Percentiles rank a stretch among this genome's conserved stretches.
These are phyloP conservation scores for Ophiostoma angusticollis DNA, from an alignment of 2,329 filamentous ascomycete genomes.

Conservation along the genomic window DNA sequence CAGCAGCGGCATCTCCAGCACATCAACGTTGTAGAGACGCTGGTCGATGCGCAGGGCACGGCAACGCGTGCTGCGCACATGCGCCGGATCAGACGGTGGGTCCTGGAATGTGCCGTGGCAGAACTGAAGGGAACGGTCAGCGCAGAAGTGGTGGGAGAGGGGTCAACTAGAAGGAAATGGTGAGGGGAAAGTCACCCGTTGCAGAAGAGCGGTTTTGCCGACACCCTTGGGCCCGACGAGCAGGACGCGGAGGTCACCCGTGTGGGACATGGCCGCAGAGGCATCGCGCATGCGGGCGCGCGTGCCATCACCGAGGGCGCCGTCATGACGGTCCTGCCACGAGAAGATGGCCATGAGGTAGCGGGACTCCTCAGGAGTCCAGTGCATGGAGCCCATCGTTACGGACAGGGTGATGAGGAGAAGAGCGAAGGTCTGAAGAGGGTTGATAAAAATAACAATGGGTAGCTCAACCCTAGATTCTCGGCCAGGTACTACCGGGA, in stretches of 20 bases:
- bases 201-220: slow-evolving; percentile 29
- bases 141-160: background rate
- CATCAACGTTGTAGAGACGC: slow-evolving; percentile 23
- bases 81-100: slow-evolving; percentile 16
- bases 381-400: slow-evolving; percentile 22
- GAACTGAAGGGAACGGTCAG: slow-evolving; percentile 19
- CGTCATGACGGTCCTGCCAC: slow-evolving; percentile 24
- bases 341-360: slow-evolving; percentile 28
- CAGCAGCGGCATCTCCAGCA: slow-evolving; percentile 25
- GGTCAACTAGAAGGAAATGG: background rate
- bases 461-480: no score
- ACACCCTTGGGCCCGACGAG: slow-evolving; percentile 26
- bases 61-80: slow-evolving; percentile 22
- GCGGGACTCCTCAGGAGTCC: slow-evolving; percentile 27
- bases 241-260: slow-evolving; percentile 26
- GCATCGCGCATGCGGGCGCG: slow-evolving; percentile 5
- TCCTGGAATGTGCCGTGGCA: slow-evolving; percentile 19
- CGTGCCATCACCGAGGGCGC: slow-evolving; percentile 8
- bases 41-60: slow-evolving; percentile 22
- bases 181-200: slow-evolving; percentile 20
- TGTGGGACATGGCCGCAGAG: slow-evolving; percentile 14
- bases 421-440: background rate
- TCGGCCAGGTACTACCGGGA: no score
- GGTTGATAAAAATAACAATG: no score
- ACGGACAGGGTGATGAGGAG: background rate